Percentiles rank a stretch among this genome's conserved stretches.
Evolutionary conservation across 2,329 filamentous ascomycete species (phyloP).

Genomic region (Chaetomiaceae sp.): DNA sequence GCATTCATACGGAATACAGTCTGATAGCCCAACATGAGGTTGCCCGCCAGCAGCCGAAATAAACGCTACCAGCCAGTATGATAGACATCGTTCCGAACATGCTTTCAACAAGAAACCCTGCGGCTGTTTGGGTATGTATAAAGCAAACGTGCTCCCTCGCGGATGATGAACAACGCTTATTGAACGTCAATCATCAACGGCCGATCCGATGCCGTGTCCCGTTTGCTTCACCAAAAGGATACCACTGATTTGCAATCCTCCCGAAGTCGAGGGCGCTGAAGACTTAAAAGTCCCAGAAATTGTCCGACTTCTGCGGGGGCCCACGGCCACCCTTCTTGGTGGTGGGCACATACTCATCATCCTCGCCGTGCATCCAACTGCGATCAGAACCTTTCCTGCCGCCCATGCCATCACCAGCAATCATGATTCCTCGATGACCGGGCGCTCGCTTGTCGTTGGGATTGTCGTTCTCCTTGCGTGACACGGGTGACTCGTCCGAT

Average conservation of each 20-base stretch:
- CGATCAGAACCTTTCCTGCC: slow-evolving; percentile 51
- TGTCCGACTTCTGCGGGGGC: slow-evolving; percentile 34
- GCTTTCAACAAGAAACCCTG: not conserved
- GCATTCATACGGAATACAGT: slow-evolving; percentile 4
- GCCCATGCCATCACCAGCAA: slow-evolving; percentile 64
- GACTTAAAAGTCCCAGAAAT: slow-evolving; percentile 48
- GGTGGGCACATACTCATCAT: slow-evolving; percentile 38
- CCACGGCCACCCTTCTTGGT: slow-evolving; percentile 37
- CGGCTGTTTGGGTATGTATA: not conserved
- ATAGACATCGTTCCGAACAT: not conserved
- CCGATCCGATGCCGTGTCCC: not conserved
- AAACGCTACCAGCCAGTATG: not conserved
- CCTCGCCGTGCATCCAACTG: slow-evolving; percentile 56
- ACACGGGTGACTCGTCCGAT: slow-evolving; percentile 51
- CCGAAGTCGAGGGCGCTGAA: too few species aligned
- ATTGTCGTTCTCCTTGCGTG: slow-evolving; percentile 51
- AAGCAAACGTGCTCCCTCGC: not conserved
- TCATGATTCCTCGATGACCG: slow-evolving; percentile 40
- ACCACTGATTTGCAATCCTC: too few species aligned
- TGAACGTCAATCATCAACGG: slow-evolving; percentile 10
- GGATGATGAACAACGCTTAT: not conserved
- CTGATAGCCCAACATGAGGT: slow-evolving; percentile 9
- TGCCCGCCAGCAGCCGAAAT: not conserved
- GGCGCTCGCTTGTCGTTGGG: slow-evolving; percentile 24
- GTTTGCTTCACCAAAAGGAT: not conserved